Conservation (phyloP, 2,329 filamentous ascomycete species). For the Neoascochyta sp. region DNA sequence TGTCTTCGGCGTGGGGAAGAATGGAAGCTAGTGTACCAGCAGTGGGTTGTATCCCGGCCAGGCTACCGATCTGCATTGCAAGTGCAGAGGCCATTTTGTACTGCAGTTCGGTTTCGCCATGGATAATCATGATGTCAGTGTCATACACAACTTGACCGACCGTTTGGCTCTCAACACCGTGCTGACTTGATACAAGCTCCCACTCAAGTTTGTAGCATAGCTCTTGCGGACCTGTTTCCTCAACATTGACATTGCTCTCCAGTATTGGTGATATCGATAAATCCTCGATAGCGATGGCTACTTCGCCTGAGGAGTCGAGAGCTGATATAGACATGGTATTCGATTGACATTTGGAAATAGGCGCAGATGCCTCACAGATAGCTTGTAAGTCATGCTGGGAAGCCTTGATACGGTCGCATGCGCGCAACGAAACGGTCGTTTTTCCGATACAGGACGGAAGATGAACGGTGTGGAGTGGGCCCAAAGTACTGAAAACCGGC, state of each 20-base stretch:
- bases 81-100: conserved; percentile 12
- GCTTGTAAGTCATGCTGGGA: conserved; percentile 10
- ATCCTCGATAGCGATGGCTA: conserved; percentile 20
- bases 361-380: conserved; percentile 10
- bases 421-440: conserved; percentile 15
- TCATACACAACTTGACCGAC: conserved; percentile 4
- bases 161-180: neutral
- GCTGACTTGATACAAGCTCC: conserved; percentile 11
- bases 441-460: conserved; percentile 24
- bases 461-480: conserved; percentile 11
- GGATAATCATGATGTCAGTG: conserved; percentile 12
- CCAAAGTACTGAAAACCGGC: conserved; percentile 18
- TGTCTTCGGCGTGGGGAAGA: conserved; percentile 5
- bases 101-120: conserved; percentile 10
- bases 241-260: conserved; percentile 6
- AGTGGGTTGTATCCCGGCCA: conserved; percentile 3
- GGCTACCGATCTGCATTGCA: conserved; percentile 5
- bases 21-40: conserved; percentile 2
- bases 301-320: conserved; percentile 9
- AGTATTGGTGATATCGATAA: conserved; percentile 20
- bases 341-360: conserved; percentile 8
- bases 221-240: conserved; percentile 12
- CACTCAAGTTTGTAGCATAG: conserved; percentile 29
- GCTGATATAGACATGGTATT: conserved; percentile 25
- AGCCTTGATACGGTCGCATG: conserved; percentile 3